Evolutionary conservation across 768 basidiomycete species (phyloP).

Genomic region (Agrocybe pediades): DNA sequence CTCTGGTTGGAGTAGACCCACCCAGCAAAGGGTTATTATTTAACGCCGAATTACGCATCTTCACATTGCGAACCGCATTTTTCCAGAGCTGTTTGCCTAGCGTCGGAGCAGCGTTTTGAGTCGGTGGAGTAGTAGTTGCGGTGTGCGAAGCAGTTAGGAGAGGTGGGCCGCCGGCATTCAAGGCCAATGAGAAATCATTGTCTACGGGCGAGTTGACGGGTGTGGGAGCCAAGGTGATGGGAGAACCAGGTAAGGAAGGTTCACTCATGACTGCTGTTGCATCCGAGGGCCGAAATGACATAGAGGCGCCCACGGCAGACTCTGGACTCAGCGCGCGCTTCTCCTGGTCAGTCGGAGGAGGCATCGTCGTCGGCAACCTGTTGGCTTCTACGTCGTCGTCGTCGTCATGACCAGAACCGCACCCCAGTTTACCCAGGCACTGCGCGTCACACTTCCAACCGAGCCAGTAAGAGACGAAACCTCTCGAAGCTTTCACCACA

Average conservation of each 20-base stretch:
- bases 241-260: slow-evolving; percentile 7
- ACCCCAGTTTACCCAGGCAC: neutral
- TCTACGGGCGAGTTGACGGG: slow-evolving; percentile 23
- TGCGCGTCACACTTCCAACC: neutral
- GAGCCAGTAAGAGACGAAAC: neutral
- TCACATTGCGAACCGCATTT: slow-evolving; percentile 43
- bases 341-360: slow-evolving; percentile 3
- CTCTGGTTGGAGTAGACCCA: neutral
- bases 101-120: slow-evolving; percentile 12
- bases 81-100: slow-evolving; percentile 45
- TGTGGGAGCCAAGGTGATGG: slow-evolving; percentile 10
- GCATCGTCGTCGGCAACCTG: slow-evolving; percentile 23
- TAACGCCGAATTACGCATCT: slow-evolving; percentile 32
- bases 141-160: slow-evolving; percentile 1
- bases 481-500: slow-evolving; percentile 4
- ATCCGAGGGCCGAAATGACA: slow-evolving; percentile 20
- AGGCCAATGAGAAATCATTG: slow-evolving; percentile 16
- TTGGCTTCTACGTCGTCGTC: slow-evolving; percentile 29
- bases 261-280: slow-evolving; percentile 22
- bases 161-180: neutral
- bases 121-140: neutral
- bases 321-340: slow-evolving; percentile 10
- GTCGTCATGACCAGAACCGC: neutral
- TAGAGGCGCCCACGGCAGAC: neutral
- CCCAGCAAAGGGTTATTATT: neutral